A percentile compares a stretch with the other conserved stretches of the same genome.
Evolutionary conservation across 352 stramenopile species (phyloP).

Genomic region (Phytophthora agathidicida): DNA sequence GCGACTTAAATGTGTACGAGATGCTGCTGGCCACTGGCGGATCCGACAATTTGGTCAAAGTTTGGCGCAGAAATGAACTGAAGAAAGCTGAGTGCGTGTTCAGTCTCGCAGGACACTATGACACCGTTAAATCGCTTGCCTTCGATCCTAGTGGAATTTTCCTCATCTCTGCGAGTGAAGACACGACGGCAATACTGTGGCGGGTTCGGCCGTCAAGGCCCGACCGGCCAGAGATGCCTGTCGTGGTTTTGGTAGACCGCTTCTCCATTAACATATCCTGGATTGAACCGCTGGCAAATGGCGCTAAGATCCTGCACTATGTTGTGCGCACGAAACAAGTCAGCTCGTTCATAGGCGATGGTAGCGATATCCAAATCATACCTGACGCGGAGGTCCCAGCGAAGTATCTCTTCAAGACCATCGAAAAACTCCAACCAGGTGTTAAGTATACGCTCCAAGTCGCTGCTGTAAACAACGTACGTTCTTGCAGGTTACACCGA

Average conservation of each 20-base stretch:
- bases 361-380: slow-evolving; percentile 30
- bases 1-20: slow-evolving; percentile 24
- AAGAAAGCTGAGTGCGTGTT: slow-evolving; percentile 43
- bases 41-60: slow-evolving; percentile 71
- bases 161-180: slow-evolving; percentile 56
- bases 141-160: slow-evolving; percentile 62
- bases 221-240: slow-evolving; percentile 38
- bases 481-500: background rate
- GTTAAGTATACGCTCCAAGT: slow-evolving; percentile 58
- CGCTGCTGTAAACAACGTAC: slow-evolving; percentile 60
- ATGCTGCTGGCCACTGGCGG: slow-evolving; percentile 58
- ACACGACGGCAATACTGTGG: slow-evolving; percentile 58
- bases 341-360: slow-evolving; percentile 34
- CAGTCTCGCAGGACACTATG: slow-evolving; percentile 56
- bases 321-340: slow-evolving; percentile 49
- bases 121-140: slow-evolving; percentile 33
- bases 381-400: slow-evolving; percentile 41
- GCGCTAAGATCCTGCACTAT: slow-evolving; percentile 59
- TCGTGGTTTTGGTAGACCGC: slow-evolving; percentile 36
- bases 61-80: slow-evolving; percentile 40
- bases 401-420: slow-evolving; percentile 47
- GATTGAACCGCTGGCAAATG: slow-evolving; percentile 60
- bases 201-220: slow-evolving; percentile 54
- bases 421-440: slow-evolving; percentile 59
- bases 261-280: slow-evolving; percentile 62